A percentile compares a stretch with the other conserved stretches of the same genome.
Evolutionary conservation across 345 rosid species (phyloP).

Genomic region (Citrus maxima): DNA sequence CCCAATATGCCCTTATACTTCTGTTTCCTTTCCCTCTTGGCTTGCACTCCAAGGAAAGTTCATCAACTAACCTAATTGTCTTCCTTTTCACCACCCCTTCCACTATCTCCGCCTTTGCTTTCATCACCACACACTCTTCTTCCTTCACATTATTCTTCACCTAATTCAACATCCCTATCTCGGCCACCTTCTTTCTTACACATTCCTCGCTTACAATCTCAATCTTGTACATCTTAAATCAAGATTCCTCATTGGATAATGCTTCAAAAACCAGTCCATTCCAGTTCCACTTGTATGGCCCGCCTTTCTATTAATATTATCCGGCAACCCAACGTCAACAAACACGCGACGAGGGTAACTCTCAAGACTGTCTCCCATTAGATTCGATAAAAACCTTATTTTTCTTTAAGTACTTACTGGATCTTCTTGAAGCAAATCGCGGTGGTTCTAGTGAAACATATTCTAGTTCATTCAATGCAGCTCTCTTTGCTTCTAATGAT

Average conservation of each 20-base stretch:
- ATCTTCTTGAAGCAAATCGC: slow-evolving; percentile 55
- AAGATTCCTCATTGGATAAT: slow-evolving; percentile 66
- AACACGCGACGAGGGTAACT: slow-evolving; percentile 63
- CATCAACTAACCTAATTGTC: slow-evolving; percentile 62
- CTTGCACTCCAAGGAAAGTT: slow-evolving; percentile 84
- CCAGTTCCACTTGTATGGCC: neutral
- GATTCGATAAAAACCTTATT: slow-evolving; percentile 55
- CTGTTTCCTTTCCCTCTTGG: slow-evolving; percentile 39
- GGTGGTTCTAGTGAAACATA: slow-evolving; percentile 84
- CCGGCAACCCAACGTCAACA: slow-evolving; percentile 55
- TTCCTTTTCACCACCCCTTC: slow-evolving; percentile 66
- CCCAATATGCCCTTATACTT: slow-evolving; percentile 68
- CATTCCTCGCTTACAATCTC: slow-evolving; percentile 37
- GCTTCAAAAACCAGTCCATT: slow-evolving; percentile 55
- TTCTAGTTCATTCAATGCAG: slow-evolving; percentile 58
- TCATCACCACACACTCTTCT: slow-evolving; percentile 77
- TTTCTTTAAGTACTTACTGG: slow-evolving; percentile 50
- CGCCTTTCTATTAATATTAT: slow-evolving; percentile 4
- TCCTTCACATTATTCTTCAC: slow-evolving; percentile 57
- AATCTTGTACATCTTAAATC: slow-evolving; percentile 66
- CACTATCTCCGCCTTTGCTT: slow-evolving; percentile 73
- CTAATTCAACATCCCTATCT: slow-evolving; percentile 66
- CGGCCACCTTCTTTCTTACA: neutral
- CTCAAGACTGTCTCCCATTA: slow-evolving; percentile 53
- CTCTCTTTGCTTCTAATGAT: slow-evolving; percentile 37